Evolutionary conservation across 2,329 filamentous ascomycete species (phyloP).

Genomic region (Lasiodiplodia gonubiensis): DNA sequence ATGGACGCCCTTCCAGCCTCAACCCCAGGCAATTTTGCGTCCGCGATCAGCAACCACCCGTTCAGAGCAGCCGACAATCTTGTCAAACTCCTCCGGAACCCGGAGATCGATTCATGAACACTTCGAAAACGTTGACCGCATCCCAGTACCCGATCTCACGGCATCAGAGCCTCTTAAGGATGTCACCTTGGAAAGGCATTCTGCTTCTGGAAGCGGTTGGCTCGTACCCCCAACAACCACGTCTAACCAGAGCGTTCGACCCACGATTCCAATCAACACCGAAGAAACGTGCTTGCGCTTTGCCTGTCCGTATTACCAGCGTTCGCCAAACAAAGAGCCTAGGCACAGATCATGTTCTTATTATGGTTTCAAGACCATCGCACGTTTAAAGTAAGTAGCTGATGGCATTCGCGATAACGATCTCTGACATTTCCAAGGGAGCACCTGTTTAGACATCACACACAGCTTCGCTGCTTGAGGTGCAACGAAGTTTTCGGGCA

Average conservation of each 20-base stretch:
- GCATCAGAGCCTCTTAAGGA: too few species aligned
- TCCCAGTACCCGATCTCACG: too few species aligned
- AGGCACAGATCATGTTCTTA: background rate
- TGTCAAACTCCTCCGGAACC: too few species aligned
- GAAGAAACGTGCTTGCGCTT: background rate
- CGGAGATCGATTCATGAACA: too few species aligned
- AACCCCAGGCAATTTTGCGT: too few species aligned
- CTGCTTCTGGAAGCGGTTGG: too few species aligned
- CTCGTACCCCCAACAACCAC: background rate
- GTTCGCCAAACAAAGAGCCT: background rate
- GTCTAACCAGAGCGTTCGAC: background rate
- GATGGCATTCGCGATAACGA: too few species aligned
- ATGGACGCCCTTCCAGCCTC: too few species aligned
- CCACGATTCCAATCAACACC: background rate
- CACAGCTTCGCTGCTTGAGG: background rate
- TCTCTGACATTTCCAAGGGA: background rate
- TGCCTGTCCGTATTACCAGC: background rate
- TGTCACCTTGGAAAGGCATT: too few species aligned
- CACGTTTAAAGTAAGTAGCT: background rate
- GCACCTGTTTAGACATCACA: background rate
- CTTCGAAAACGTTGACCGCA: too few species aligned
- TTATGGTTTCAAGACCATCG: background rate
- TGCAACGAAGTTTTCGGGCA: background rate
- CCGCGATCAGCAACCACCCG: too few species aligned
- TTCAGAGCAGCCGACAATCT: too few species aligned